These are phyloP conservation scores for Aristolochia contorta DNA, from an alignment of 164 flowering plant species.

Conservation along the genomic window DNA sequence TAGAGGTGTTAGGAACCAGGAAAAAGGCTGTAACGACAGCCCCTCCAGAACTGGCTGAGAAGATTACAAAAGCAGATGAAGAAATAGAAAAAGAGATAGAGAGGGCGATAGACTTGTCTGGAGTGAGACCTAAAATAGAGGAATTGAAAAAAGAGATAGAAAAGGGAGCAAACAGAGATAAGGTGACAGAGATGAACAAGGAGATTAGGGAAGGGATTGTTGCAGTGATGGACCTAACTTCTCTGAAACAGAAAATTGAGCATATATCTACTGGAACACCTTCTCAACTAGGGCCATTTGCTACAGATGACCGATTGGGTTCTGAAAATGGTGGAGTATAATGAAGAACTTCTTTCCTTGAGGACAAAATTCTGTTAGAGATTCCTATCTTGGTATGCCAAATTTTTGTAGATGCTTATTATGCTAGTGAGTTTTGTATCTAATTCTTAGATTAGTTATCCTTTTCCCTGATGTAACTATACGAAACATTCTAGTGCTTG, in stretches of 20 bases:
- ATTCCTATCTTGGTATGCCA: too few relatives aligned
- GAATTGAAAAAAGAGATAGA: slow-evolving; percentile 23
- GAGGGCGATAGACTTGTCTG: slow-evolving; percentile 14
- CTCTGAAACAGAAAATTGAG: slow-evolving; percentile 26
- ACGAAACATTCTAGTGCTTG: too few relatives aligned
- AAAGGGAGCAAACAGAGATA: slow-evolving; percentile 16
- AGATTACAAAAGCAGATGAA: slow-evolving; percentile 13
- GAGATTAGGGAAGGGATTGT: slow-evolving; percentile 26
- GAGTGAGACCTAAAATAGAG: slow-evolving; percentile 20
- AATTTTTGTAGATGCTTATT: too few relatives aligned
- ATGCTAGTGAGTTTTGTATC: too few relatives aligned
- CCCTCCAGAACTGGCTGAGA: slow-evolving; percentile 17
- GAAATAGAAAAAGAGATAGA: slow-evolving; percentile 23
- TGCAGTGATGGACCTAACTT: slow-evolving; percentile 14
- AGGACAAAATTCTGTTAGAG: too few relatives aligned
- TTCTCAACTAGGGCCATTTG: slow-evolving; percentile 1
- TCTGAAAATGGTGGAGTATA: slow-evolving; percentile 19
- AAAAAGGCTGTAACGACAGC: slow-evolving; percentile 11
- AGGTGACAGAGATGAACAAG: slow-evolving; percentile 17
- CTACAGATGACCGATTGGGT: slow-evolving; percentile 8
- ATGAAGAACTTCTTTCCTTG: too few relatives aligned
- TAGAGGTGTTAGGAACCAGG: slow-evolving; percentile 20
- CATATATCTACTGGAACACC: slow-evolving; percentile 10
- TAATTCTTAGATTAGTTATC: too few relatives aligned
- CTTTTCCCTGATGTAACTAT: too few relatives aligned